phyloP scores from a whole-genome alignment of 495 filamentous ascomycete genomes.

The Aspergillus avenaceus region DNA sequence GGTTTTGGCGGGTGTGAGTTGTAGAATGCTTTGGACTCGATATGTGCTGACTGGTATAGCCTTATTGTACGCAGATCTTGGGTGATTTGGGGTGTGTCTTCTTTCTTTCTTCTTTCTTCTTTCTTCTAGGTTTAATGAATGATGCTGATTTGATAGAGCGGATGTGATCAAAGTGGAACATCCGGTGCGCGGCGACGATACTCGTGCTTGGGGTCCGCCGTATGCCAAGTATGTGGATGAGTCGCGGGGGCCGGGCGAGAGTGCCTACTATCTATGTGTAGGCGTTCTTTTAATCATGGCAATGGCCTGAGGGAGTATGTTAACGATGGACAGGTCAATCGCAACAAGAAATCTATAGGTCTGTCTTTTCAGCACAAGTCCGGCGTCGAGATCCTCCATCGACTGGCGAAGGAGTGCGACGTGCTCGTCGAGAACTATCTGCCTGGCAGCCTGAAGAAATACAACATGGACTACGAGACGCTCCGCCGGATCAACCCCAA shows the following conservation, averaged over 20 bases:
- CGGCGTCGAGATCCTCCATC: conserved; percentile 81
- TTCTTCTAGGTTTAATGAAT: background rate
- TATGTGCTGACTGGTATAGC: conserved; percentile 50
- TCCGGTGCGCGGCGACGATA: conserved; percentile 87
- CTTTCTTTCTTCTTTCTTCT: background rate
- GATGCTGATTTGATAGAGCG: conserved; percentile 51
- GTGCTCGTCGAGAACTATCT: conserved; percentile 97
- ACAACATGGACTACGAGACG: conserved; percentile 79
- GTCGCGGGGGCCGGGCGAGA: conserved; percentile 75
- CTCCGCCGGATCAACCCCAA: conserved; percentile 74
- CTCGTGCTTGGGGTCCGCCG: conserved; percentile 92
- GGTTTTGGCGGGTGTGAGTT: conserved; percentile 90
- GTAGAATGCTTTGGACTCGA: too few species aligned
- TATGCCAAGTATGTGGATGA: conserved; percentile 72
- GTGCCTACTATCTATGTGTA: conserved; percentile 91
- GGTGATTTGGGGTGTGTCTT: conserved; percentile 83
- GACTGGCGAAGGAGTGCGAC: conserved; percentile 78
- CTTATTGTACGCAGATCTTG: conserved; percentile 95
- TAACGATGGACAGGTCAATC: conserved; percentile 63
- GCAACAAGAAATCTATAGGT: conserved; percentile 93
- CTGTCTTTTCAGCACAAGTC: conserved; percentile 82
- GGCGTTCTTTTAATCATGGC: too few species aligned
- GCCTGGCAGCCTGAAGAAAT: conserved; percentile 86
- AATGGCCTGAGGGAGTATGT: too few species aligned
- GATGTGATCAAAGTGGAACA: conserved; percentile 98